A percentile compares a stretch with the other conserved stretches of the same genome.
These are phyloP conservation scores for Oryza meridionalis DNA, from an alignment of 176 grass and related monocot species.

Conservation along the genomic window DNA sequence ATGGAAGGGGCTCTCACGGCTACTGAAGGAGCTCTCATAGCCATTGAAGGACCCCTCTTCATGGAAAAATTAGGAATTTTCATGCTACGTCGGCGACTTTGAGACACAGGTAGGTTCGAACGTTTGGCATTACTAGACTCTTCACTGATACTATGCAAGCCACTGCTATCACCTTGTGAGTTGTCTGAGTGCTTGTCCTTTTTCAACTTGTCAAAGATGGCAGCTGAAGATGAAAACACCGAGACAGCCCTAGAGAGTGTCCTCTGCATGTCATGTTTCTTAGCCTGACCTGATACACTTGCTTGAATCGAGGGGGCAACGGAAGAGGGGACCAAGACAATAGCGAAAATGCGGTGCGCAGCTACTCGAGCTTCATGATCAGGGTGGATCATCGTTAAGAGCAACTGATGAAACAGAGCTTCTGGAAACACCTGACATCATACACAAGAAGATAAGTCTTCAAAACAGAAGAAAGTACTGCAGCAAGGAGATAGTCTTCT, in stretches of 20 bases:
- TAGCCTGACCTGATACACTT: slow-evolving; percentile 46
- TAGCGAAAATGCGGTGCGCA: slow-evolving; percentile 98
- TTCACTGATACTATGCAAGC: slow-evolving; percentile 45
- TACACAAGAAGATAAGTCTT: slow-evolving; percentile 36
- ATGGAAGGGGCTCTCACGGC: slow-evolving; percentile 54
- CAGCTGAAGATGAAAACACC: slow-evolving; percentile 99
- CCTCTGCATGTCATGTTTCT: slow-evolving; percentile 74
- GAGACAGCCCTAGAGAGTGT: slow-evolving; percentile 98
- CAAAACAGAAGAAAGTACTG: slow-evolving; percentile 28
- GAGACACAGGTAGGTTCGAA: slow-evolving; percentile 65
- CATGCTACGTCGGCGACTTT: slow-evolving; percentile 62
- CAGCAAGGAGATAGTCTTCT: slow-evolving; percentile 20
- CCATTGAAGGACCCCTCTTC: slow-evolving; percentile 59
- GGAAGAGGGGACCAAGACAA: slow-evolving; percentile 96
- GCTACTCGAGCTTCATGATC: slow-evolving; percentile 89
- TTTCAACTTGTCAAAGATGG: slow-evolving; percentile 95
- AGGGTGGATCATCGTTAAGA: slow-evolving; percentile 93
- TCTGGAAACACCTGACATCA: slow-evolving; percentile 91
- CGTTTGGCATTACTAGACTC: slow-evolving; percentile 53
- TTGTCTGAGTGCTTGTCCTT: slow-evolving; percentile 69
- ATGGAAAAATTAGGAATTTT: slow-evolving; percentile 72
- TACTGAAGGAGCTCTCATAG: slow-evolving; percentile 59
- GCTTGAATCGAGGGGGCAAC: slow-evolving; percentile 66
- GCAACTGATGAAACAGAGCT: slow-evolving; percentile 94
- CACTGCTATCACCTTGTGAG: slow-evolving; percentile 48